Base-by-base conservation (phyloP, 2,329 filamentous ascomycete species). In the Oidium heveae region DNA sequence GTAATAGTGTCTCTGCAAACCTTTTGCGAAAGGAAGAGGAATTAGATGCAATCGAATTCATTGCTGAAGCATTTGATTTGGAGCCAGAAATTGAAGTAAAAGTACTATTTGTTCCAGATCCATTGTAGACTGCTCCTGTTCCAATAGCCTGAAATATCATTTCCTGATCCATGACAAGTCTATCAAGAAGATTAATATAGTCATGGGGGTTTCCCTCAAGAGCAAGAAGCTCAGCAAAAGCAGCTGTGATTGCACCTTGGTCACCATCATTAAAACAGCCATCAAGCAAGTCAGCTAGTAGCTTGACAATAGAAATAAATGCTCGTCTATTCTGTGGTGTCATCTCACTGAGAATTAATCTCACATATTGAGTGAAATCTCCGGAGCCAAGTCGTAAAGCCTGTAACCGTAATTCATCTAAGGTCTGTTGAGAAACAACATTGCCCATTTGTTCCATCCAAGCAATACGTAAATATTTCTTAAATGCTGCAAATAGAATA, bases 211-310 rank as follows among this genome's bases (percentile, higher is more conserved):
- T 79, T 7, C 81, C 83, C 56, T 87, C 82, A 4, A 80, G 76
- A 1, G 91, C 83, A 7, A 96, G 71, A 53, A 95, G 73, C 64
- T 95, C 87, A 0, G 87, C 82, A 69, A 96, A 95, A 0, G 86
- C 84, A 47, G 86, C 78, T 0, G 87, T 95, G 61, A 96, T 69
- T 22, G 86, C 84, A 52, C 89, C 89, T 51, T 88, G 77, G 64
- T 95, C 89, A 34, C 86, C 84, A 63, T 95, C 89, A 62, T 94
- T 94, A 53, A 82, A 82, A 60, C 87, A 94, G 2, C 86, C 87
- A 59, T 94, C 87, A 7, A 95, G 75, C 33, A 96, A 71, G 63
- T 94, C 86, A 0, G 86, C 84, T 24, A 96, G 72, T 34, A 96
- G 73, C 62, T 86, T 89, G 63, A 95, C 81, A 53, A 94, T 76